These are phyloP conservation scores for Litchi chinensis DNA, from an alignment of 345 rosid genomes.

Conservation along the genomic window DNA sequence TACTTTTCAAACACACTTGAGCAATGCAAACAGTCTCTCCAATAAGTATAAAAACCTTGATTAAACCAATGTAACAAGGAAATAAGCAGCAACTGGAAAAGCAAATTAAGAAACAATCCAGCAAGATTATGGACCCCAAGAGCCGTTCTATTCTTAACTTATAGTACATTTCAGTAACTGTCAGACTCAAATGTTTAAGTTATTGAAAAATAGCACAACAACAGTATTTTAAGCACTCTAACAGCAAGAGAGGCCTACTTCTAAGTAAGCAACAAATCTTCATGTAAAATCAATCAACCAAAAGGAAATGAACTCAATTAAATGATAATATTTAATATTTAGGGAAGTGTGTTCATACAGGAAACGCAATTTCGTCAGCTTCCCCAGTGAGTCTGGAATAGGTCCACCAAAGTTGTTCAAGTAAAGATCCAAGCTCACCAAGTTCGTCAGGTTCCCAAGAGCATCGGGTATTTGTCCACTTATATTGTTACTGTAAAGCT, in stretches of 20 bases:
- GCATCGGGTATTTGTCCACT: conserved; percentile 40
- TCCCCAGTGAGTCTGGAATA: conserved; percentile 43
- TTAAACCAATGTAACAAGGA: too few species aligned
- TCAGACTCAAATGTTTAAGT: too few species aligned
- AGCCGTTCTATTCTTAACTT: not conserved
- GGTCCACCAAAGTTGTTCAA: conserved; percentile 37
- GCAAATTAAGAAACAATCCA: not conserved
- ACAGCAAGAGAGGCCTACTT: not conserved
- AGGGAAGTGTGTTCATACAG: conserved; percentile 34
- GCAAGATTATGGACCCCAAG: not conserved
- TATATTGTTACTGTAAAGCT: conserved; percentile 46
- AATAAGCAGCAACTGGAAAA: not conserved
- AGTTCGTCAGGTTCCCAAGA: conserved; percentile 40
- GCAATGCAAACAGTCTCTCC: too few species aligned
- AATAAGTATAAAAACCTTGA: too few species aligned
- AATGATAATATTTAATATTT: not conserved
- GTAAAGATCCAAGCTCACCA: conserved; percentile 55
- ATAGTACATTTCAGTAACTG: not conserved
- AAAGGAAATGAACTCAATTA: not conserved
- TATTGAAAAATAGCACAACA: too few species aligned
- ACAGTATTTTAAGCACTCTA: too few species aligned
- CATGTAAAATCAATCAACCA: not conserved
- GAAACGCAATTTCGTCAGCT: conserved; percentile 37
- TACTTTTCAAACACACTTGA: too few species aligned
- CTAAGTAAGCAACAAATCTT: not conserved